Evolutionary conservation across 257 asterid genomes (phyloP), one percentile per base, ranked within the genome.

Genomic region (Solanum appendiculatum): DNA sequence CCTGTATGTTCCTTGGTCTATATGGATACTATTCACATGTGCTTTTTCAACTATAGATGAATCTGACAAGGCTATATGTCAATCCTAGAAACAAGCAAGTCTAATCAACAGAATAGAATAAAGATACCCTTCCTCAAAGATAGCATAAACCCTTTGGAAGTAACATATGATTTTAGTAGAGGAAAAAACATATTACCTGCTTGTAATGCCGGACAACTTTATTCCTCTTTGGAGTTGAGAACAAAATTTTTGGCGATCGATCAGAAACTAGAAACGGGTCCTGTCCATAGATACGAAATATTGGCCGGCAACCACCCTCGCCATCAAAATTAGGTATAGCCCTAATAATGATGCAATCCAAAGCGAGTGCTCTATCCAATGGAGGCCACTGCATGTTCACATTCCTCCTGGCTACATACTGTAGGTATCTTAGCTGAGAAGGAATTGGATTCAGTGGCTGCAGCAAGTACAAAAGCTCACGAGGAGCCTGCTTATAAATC

Each of bases 401-500:
- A 83, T 96, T 96, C 91, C 99, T 93, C 93, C 99, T 92, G 40
- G 98, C 93, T 85, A 96, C 91, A 91, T 96, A 95, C 90, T 95
- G 99, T 89, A 95, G 87, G 92, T 95, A 96, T 92, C 99, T 93
- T 88, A 95, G 88, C 91, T 96, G 99, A 87, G 99, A 96, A 88
- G 99, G 98, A 85, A 96, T 51, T 7, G 99, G 99, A 91, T 96
- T 94, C 91, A 96, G 87, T 60, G 99, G 98, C 84, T 95, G 92
- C 87, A 94, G 88, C 91, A 92, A 88, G 88, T 94, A 93, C 93
- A 96, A 88, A 86, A 96, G 95, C 91, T 95, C 99, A 12, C 94
- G 94, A 81, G 98, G 97, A 87, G 99, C 99, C 91, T 95, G 99
- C 90, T 90, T 96, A 89, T 96, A 94, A 88, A 96, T 94, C 98